A percentile compares a stretch with the other conserved stretches of the same genome.
Conservation (phyloP, 192 early-diverging fungal genomes). For the Piromyces sp. region DNA sequence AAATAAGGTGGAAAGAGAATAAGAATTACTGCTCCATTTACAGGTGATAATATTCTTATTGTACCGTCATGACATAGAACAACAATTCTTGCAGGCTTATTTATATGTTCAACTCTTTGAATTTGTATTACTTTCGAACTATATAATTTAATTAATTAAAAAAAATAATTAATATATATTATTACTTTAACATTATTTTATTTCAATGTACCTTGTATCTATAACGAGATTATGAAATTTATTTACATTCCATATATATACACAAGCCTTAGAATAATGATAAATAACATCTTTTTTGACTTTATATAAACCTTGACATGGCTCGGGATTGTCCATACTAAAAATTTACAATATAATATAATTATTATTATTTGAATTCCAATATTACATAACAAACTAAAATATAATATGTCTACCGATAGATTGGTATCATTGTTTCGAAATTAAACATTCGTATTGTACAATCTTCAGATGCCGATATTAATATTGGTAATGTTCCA, state of each 20-base stretch:
- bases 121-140: background rate
- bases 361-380: no score
- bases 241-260: background rate
- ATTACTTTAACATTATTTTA: no score
- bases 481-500: conserved; percentile 12
- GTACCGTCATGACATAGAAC: background rate
- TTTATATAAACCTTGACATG: background rate
- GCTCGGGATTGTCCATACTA: background rate
- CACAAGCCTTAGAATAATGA: background rate
- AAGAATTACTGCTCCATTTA: background rate
- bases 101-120: background rate
- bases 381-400: no score
- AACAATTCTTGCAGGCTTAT: background rate
- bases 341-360: no score
- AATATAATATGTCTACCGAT: background rate
- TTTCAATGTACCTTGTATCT: background rate
- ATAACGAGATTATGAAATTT: background rate
- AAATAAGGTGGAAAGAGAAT: background rate
- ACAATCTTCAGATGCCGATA: conserved; percentile 21
- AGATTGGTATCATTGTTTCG: conserved; percentile 3
- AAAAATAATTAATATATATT: no score
- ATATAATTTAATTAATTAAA: background rate
- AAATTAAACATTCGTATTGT: conserved; percentile 28
- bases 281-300: background rate
- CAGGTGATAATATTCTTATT: background rate